These are phyloP conservation scores for Vanrija pseudolonga DNA, from an alignment of 1,284 basidiomycete species.

Conservation along the genomic window DNA sequence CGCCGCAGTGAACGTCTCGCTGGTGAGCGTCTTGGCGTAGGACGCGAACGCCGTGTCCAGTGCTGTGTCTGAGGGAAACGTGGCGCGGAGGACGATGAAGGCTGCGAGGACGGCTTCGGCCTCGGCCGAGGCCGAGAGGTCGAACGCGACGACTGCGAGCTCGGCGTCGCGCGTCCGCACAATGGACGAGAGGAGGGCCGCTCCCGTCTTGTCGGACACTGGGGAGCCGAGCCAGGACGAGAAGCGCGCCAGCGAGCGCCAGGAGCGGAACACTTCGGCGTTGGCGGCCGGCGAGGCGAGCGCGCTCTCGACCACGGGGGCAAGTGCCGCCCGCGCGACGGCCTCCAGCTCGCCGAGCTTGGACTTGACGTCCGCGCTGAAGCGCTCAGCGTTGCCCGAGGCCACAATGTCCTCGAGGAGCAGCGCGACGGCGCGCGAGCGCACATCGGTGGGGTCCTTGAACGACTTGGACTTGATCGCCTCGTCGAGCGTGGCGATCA, in stretches of 20 bases:
- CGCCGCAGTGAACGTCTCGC: neutral
- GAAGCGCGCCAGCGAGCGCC: conserved; percentile 3
- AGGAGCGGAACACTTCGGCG: neutral
- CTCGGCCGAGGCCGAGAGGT: neutral
- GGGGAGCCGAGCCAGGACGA: neutral
- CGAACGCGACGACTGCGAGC: conserved; percentile 3
- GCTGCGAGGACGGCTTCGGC: conserved; percentile 1
- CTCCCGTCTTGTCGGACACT: neutral
- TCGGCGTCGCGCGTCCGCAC: neutral
- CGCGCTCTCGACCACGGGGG: neutral
- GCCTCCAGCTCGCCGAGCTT: conserved; percentile 7
- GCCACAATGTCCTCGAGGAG: neutral
- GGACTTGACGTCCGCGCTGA: neutral
- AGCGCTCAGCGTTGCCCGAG: neutral
- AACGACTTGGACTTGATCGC: conserved; percentile 8
- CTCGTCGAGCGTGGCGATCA: neutral
- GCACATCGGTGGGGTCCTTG: conserved; percentile 2
- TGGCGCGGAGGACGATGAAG: conserved; percentile 9
- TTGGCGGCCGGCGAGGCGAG: neutral
- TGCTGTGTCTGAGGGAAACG: neutral
- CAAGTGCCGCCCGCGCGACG: neutral
- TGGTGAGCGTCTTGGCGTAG: neutral
- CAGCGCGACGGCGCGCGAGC: neutral
- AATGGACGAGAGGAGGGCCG: conserved; percentile 1
- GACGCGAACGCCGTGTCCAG: conserved; percentile 1